Conservation (phyloP, 2,329 filamentous ascomycete genomes). For the Botrytis cinerea region DNA sequence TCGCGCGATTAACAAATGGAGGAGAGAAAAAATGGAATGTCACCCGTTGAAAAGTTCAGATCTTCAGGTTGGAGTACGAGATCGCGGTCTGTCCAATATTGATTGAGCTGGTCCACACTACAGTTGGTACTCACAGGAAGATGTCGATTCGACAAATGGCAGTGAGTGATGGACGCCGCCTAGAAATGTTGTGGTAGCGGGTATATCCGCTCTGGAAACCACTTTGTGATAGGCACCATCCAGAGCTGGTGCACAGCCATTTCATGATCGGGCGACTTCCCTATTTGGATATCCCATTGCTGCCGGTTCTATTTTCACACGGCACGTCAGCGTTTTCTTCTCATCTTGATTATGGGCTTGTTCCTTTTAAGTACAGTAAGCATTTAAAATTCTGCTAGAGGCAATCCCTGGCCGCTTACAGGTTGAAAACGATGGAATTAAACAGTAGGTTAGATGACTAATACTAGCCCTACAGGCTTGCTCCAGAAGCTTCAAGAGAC, state of each 20-base stretch:
- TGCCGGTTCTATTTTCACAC: conserved; percentile 17
- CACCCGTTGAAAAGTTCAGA: conserved; percentile 13
- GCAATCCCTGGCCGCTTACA: conserved; percentile 21
- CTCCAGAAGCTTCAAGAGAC: conserved; percentile 4
- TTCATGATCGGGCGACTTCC: conserved; percentile 15
- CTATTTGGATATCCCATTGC: conserved; percentile 17
- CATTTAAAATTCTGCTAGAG: conserved; percentile 11
- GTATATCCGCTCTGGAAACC: conserved; percentile 18
- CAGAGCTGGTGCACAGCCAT: conserved; percentile 21
- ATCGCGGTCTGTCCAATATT: conserved; percentile 18
- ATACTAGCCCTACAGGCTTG: conserved; percentile 14
- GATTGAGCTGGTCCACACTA: conserved; percentile 17
- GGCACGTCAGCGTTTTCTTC: conserved; percentile 16
- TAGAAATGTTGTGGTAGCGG: conserved; percentile 21
- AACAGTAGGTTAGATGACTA: conserved; percentile 19
- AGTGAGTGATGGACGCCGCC: conserved; percentile 17
- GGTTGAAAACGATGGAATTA: conserved; percentile 13
- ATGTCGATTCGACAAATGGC: conserved; percentile 20
- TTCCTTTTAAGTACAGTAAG: conserved; percentile 15
- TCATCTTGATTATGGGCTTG: conserved; percentile 9
- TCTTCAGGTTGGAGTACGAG: conserved; percentile 20
- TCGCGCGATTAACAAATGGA: neutral
- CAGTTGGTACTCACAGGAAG: conserved; percentile 17
- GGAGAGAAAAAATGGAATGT: conserved; percentile 1
- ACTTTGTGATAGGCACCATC: conserved; percentile 22